Evolutionary conservation across 1,284 basidiomycete species (phyloP).

Genomic region (Marasmius tenuissimus): DNA sequence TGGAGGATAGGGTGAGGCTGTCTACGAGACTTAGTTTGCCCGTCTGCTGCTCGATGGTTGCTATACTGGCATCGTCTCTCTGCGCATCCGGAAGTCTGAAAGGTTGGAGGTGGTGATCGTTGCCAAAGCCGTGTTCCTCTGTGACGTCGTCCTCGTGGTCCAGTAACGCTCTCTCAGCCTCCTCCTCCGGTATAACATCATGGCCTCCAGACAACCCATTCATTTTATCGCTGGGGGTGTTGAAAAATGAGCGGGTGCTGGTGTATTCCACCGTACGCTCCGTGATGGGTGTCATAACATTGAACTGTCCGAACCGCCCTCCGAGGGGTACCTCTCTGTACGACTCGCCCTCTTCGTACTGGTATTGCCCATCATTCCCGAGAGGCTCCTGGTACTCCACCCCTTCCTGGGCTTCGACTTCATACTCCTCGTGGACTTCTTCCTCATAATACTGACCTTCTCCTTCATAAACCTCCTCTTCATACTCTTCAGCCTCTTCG

Average conservation of each 20-base stretch:
- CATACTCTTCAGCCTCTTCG: constrained; percentile 7
- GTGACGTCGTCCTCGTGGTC: constrained; percentile 27
- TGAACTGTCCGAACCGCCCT: constrained; percentile 74
- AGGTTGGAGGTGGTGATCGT: constrained; percentile 8
- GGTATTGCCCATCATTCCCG: constrained; percentile 18
- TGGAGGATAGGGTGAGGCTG: constrained; percentile 56
- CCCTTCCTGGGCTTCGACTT: constrained; percentile 25
- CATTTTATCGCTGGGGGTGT: constrained; percentile 42
- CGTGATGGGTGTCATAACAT: constrained; percentile 93
- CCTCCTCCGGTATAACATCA: constrained; percentile 27
- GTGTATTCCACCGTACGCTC: constrained; percentile 90
- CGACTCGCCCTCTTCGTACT: constrained; percentile 40
- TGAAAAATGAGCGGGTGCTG: constrained; percentile 44
- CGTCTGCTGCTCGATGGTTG: constrained; percentile 51
- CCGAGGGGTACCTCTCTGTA: constrained; percentile 58
- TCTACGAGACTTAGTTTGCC: constrained; percentile 64
- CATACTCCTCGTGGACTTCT: constrained; percentile 28
- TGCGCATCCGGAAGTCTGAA: constrained; percentile 9
- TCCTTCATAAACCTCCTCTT: constrained; percentile 13
- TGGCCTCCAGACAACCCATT: constrained; percentile 24
- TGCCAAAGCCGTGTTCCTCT: constrained; percentile 18
- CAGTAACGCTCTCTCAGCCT: constrained; percentile 30
- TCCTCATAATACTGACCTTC: constrained; percentile 24
- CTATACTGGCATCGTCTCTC: constrained; percentile 7
- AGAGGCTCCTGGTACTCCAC: constrained; percentile 28